phyloP scores from a whole-genome alignment of 129 eudicot genomes.

The Flaveria trinervia region DNA sequence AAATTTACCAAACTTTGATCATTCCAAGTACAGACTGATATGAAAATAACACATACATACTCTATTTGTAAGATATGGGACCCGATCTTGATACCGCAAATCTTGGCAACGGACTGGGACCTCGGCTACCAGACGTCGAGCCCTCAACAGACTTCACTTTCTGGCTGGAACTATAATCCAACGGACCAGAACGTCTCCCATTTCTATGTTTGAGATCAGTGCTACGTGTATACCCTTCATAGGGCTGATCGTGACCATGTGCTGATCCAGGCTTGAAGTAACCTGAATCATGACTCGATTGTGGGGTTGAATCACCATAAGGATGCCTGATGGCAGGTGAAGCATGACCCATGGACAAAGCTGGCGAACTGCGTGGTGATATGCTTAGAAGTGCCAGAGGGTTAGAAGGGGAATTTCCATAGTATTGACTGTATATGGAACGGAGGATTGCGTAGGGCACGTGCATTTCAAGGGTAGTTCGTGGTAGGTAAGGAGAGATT shows the following conservation, averaged over 20 bases:
- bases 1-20: conserved; percentile 26
- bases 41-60: conserved; percentile 17
- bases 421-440: conserved; percentile 88
- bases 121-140: conserved; percentile 79
- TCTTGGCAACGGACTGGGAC: conserved; percentile 96
- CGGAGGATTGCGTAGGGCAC: conserved; percentile 87
- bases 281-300: conserved; percentile 64
- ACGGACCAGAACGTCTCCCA: conserved; percentile 82
- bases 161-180: conserved; percentile 67
- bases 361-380: conserved; percentile 89
- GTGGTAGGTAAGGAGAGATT: conserved; percentile 78
- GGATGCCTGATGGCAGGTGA: conserved; percentile 75
- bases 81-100: conserved; percentile 97
- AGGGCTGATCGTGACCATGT: conserved; percentile 61
- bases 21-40: conserved; percentile 14
- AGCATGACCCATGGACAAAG: conserved; percentile 67
- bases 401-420: conserved; percentile 64
- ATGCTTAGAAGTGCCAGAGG: conserved; percentile 54
- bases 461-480: conserved; percentile 71
- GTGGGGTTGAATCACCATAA: conserved; percentile 68
- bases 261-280: conserved; percentile 64
- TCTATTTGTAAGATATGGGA: conserved; percentile 78
- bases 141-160: conserved; percentile 68
- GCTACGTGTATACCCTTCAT: conserved; percentile 49
- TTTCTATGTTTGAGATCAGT: conserved; percentile 49